These are phyloP conservation scores for Xeromyces bisporus DNA, from an alignment of 495 filamentous ascomycete genomes.

Conservation along the genomic window DNA sequence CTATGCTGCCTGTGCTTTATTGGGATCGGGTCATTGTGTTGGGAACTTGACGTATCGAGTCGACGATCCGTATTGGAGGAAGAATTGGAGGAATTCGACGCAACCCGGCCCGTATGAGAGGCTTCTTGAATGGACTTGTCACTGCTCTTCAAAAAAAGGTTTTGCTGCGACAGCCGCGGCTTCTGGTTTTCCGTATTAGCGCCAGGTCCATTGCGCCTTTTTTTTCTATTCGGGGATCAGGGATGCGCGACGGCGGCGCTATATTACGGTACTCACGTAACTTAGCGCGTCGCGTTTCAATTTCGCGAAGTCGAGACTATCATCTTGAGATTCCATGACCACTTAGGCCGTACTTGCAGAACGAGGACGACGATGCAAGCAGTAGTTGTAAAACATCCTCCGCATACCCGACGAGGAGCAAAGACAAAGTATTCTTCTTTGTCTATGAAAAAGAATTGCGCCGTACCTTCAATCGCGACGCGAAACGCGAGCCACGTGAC, in stretches of 20 bases:
- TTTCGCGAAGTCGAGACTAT: constrained; percentile 32
- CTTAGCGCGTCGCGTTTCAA: constrained; percentile 35
- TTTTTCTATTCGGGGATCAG: too few relatives aligned
- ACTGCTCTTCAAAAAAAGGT: too few relatives aligned
- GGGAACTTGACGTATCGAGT: background rate
- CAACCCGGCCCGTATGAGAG: too few relatives aligned
- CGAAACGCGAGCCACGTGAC: constrained; percentile 26
- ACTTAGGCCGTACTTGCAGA: background rate
- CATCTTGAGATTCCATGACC: constrained; percentile 28
- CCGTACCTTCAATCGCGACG: too few relatives aligned
- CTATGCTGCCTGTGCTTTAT: constrained; percentile 2
- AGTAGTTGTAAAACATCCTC: background rate
- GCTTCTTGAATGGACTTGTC: too few relatives aligned
- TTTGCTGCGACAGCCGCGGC: too few relatives aligned
- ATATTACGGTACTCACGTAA: constrained; percentile 18
- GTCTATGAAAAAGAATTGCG: too few relatives aligned
- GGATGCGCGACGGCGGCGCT: constrained; percentile 11
- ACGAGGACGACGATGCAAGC: background rate
- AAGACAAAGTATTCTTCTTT: too few relatives aligned
- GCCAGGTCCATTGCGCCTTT: too few relatives aligned
- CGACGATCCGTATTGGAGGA: background rate
- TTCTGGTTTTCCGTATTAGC: too few relatives aligned
- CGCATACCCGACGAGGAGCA: background rate
- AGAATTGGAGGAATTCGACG: constrained; percentile 3
- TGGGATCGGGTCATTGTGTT: constrained; percentile 9